Percentiles rank a stretch among this genome's conserved stretches.
Evolutionary conservation across 192 early-diverging fungal species (phyloP).

Genomic region (Mortierella antarctica): DNA sequence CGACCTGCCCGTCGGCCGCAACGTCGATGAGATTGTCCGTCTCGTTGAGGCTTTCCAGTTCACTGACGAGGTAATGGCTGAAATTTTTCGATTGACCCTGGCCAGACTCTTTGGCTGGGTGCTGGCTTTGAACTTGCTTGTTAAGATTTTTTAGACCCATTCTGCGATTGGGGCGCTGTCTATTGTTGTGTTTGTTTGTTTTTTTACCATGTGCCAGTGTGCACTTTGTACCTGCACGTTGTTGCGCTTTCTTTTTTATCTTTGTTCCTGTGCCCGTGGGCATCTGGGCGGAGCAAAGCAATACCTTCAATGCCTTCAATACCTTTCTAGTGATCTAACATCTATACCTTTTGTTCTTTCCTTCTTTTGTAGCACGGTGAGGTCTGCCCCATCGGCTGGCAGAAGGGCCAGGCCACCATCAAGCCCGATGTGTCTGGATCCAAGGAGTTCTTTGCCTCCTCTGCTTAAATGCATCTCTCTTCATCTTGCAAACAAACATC

Average conservation of each 20-base stretch:
- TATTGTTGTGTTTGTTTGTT: constrained; percentile 2
- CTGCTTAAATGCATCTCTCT: constrained; percentile 29
- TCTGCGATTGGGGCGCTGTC: not conserved
- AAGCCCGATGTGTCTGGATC: constrained; percentile 54
- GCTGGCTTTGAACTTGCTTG: not conserved
- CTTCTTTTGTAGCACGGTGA: constrained; percentile 64
- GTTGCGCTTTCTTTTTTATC: not conserved
- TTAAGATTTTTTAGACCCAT: not conserved
- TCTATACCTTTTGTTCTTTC: not conserved
- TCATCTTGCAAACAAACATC: not conserved
- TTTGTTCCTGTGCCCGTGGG: not conserved
- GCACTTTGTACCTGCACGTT: no score
- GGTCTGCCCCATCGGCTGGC: constrained; percentile 90
- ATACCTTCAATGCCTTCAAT: not conserved
- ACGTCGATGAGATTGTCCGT: constrained; percentile 87
- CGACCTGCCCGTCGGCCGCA: constrained; percentile 89
- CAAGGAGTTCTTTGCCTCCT: constrained; percentile 55
- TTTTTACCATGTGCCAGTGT: not conserved
- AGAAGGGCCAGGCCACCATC: constrained; percentile 69
- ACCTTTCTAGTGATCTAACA: not conserved
- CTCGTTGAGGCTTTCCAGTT: constrained; percentile 93
- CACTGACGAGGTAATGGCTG: constrained; percentile 77
- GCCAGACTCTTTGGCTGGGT: not conserved
- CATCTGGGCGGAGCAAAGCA: constrained; percentile 20
- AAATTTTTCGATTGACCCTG: not conserved